These are phyloP conservation scores for Pichia cactophila DNA, from an alignment of 1,139 yeast species.

Conservation along the genomic window DNA sequence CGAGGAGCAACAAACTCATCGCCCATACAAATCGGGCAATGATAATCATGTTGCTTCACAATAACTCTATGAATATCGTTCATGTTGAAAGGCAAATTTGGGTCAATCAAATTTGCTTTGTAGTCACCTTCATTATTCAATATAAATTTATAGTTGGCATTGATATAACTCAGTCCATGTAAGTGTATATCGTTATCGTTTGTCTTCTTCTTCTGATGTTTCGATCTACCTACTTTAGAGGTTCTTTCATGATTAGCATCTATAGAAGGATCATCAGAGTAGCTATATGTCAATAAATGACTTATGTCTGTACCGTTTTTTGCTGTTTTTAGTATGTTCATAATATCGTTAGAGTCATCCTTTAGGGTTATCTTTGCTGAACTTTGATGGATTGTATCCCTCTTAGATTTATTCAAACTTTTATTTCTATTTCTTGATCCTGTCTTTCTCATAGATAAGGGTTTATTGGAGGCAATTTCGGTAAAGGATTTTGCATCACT, in stretches of 20 bases:
- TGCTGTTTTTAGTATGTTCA: constrained; percentile 32
- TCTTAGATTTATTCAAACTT: constrained; percentile 1
- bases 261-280: constrained; percentile 31
- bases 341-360: constrained; percentile 25
- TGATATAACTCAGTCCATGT: constrained; percentile 69
- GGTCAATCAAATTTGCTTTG: constrained; percentile 53
- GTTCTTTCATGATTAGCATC: constrained; percentile 9
- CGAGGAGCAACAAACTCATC: constrained; percentile 87
- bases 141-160: constrained; percentile 78
- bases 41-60: constrained; percentile 60
- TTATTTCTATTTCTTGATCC: constrained; percentile 10
- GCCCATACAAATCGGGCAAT: constrained; percentile 85
- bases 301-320: constrained; percentile 53
- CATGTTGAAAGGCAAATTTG: constrained; percentile 64
- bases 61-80: constrained; percentile 62
- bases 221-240: constrained; percentile 9
- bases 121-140: constrained; percentile 58
- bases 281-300: constrained; percentile 55
- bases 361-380: constrained; percentile 11
- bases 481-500: background rate
- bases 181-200: constrained; percentile 26
- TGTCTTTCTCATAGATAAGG: constrained; percentile 2
- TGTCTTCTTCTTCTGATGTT: constrained; percentile 4
- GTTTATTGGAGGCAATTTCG: background rate
- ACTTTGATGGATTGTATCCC: background rate